Evolutionary conservation across 129 eudicot genomes (phyloP).

Genomic region (Flaveria brownii): DNA sequence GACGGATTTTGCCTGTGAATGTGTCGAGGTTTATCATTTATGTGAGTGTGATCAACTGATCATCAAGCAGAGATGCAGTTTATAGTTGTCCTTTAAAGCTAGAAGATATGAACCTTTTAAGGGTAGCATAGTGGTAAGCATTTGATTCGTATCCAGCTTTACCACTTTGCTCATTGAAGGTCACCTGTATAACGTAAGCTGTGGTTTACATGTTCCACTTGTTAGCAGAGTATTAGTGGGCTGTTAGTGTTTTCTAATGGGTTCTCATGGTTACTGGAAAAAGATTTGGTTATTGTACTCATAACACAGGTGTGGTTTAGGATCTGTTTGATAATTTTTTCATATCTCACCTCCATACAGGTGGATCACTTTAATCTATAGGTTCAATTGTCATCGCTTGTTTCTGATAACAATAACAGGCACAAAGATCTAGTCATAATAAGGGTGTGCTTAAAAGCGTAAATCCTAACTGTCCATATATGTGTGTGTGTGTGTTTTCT

Average conservation of each 20-base stretch:
- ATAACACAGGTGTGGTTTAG: not conserved
- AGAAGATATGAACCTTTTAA: too few species aligned
- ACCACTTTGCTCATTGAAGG: too few species aligned
- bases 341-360: too few species aligned
- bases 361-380: not conserved
- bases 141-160: too few species aligned
- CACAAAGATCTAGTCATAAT: not conserved
- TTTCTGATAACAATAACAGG: not conserved
- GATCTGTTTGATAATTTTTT: too few species aligned
- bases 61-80: conserved; percentile 1
- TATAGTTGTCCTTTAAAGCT: not conserved
- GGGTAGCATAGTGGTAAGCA: too few species aligned
- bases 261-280: too few species aligned
- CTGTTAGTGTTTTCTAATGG: too few species aligned
- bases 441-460: not conserved
- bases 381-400: not conserved
- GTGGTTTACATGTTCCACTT: too few species aligned
- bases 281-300: not conserved
- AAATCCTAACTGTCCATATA: not conserved
- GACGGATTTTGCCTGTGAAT: not conserved
- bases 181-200: too few species aligned
- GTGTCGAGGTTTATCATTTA: not conserved
- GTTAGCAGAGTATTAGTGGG: too few species aligned
- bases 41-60: not conserved
- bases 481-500: conserved; percentile 1